Base-by-base conservation (phyloP, 1,284 basidiomycete genomes). In the Anthracocystis walkeri region DNA sequence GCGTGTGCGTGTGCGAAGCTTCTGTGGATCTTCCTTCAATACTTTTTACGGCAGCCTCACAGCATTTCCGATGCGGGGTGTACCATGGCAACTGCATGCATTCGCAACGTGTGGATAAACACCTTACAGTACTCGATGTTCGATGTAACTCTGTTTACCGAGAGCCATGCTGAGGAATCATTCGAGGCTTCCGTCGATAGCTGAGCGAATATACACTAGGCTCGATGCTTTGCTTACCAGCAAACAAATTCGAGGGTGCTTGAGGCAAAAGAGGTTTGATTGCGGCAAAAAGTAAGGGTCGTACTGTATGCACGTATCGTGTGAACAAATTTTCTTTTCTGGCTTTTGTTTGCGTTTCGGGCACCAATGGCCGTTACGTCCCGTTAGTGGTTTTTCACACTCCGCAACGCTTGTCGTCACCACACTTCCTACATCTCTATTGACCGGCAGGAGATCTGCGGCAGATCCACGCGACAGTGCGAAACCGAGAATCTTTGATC, bases 231-330 rank as follows among this genome's bases (percentile, higher is more conserved):
- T 14, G 18, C 27, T 20, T n/a, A 29, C 45, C 2, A 46, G 45
- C 25, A 8, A 10, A 42, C 16, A 21, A 45, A 44, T 55, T 55
- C 53, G 53, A 55, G 53, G 53, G 53, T 55, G 42, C 42, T 35
- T 16, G 14, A 38, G 14, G 11, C 33, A 46, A 18, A 46, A 1
- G 27, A 27, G 25, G 27, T 27, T 18, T 20, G 20, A 18, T 27
- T 18, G 33, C 33, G 33, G 33, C 35, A 38, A 23, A 25, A 48
- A 18, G 46, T n/a, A 48, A 48, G 46, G 46, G 46, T 48, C 14
- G 27, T 18, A 33, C 49, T 35, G 33, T 35, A 16, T 54, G 40
- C 52, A 42, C n/a, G 20, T 55, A 45, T 55, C 53, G 41, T 45
- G 53, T 33, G 53, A 54, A 54, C 25, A 31, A 48, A 18, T 40